These are phyloP conservation scores for Lasiosphaeria miniovina DNA, from an alignment of 495 filamentous ascomycete species.

Conservation along the genomic window DNA sequence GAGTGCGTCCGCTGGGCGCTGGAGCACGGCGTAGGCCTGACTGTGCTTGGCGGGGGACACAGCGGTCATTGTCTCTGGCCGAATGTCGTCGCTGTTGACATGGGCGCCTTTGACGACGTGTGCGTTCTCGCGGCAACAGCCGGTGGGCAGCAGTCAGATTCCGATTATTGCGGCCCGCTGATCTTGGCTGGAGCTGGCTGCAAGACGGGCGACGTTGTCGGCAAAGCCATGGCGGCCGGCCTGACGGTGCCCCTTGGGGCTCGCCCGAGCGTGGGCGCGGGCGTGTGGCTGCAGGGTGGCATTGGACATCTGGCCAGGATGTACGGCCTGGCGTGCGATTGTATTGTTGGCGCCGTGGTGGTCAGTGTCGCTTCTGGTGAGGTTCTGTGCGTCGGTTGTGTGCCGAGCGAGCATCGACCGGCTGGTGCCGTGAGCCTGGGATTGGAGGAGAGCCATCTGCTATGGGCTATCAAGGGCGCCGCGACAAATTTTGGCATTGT, in stretches of 20 bases:
- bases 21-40: conserved; percentile 47
- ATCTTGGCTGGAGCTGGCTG: conserved; percentile 54
- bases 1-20: conserved; percentile 59
- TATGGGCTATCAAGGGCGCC: conserved; percentile 62
- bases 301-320: conserved; percentile 58
- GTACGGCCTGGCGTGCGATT: conserved; percentile 59
- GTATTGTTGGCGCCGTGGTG: conserved; percentile 57
- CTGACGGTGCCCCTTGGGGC: conserved; percentile 58
- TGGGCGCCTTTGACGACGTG: conserved; percentile 55
- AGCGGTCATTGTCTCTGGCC: conserved; percentile 57
- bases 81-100: conserved; percentile 55
- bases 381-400: conserved; percentile 48
- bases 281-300: conserved; percentile 63
- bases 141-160: conserved; percentile 20
- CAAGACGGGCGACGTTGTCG: conserved; percentile 56
- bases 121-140: conserved; percentile 39
- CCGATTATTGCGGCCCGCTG: conserved; percentile 31
- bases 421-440: conserved; percentile 43
- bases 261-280: conserved; percentile 61
- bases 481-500: conserved; percentile 64
- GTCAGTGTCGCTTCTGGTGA: conserved; percentile 54
- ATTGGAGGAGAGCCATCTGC: conserved; percentile 48
- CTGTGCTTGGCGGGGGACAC: conserved; percentile 58
- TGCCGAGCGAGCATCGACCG: conserved; percentile 50
- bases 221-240: conserved; percentile 46